Percentiles rank a stretch among this genome's conserved stretches.
These are phyloP conservation scores for Nicotiana otophora DNA, from an alignment of 257 asterid genomes.

Conservation along the genomic window DNA sequence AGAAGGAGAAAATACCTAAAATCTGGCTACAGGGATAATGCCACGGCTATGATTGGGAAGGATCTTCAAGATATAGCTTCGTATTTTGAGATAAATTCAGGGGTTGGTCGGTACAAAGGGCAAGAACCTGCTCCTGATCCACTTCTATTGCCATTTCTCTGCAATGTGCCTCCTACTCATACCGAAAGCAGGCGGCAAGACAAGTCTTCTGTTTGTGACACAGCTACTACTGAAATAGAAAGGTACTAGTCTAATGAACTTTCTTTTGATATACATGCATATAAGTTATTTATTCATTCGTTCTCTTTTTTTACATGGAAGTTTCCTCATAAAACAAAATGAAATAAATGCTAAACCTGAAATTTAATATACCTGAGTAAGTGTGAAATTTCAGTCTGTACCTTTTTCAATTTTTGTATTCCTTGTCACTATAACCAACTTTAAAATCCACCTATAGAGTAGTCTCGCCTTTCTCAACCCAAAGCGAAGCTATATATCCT, in stretches of 20 bases:
- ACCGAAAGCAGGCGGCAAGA: conserved; percentile 25
- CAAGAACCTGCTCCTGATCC: conserved; percentile 50
- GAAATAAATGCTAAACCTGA: not conserved
- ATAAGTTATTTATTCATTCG: not conserved
- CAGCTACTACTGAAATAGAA: conserved; percentile 23
- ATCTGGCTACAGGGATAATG: conserved; percentile 46
- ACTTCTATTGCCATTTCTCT: conserved; percentile 48
- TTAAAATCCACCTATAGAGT: not conserved
- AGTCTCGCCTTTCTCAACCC: not conserved
- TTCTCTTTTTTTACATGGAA: not conserved
- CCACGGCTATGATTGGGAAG: conserved; percentile 37
- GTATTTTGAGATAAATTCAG: conserved; percentile 33
- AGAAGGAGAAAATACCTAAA: conserved; percentile 57
- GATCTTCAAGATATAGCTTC: conserved; percentile 50
- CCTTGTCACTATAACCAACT: not conserved
- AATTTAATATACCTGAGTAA: not conserved
- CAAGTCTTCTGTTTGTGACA: conserved; percentile 4
- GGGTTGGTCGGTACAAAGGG: conserved; percentile 19
- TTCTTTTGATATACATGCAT: not conserved
- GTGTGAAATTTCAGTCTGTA: not conserved
- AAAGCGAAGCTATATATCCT: not conserved
- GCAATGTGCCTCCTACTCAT: conserved; percentile 25
- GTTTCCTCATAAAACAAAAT: not conserved
- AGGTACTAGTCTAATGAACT: conserved; percentile 27
- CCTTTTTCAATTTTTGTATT: not conserved